Percentiles rank a stretch among this genome's conserved stretches.
Evolutionary conservation across 495 filamentous ascomycete species (phyloP).

Genomic region (Aspergillus biplanus): DNA sequence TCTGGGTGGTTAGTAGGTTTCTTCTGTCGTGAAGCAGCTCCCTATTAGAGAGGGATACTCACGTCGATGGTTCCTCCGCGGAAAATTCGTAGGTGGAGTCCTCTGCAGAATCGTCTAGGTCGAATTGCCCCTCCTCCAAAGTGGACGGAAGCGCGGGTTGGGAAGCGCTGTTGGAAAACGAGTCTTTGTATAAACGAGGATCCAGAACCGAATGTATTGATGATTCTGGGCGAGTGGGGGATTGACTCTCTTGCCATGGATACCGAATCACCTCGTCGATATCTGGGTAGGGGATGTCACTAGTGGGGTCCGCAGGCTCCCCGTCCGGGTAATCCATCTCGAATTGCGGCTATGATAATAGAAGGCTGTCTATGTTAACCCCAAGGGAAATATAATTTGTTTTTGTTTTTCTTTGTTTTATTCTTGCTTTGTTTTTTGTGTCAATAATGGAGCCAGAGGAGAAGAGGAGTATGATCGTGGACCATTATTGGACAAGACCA

Average conservation of each 20-base stretch:
- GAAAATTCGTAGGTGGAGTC: constrained; percentile 32
- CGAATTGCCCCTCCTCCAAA: constrained; percentile 18
- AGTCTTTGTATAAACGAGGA: constrained; percentile 43
- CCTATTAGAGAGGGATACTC: constrained; percentile 8
- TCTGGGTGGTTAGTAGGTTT: neutral
- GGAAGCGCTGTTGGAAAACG: constrained; percentile 20
- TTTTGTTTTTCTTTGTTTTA: constrained; percentile 7
- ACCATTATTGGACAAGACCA: constrained; percentile 18
- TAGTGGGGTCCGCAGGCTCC: constrained; percentile 19
- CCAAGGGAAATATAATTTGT: neutral
- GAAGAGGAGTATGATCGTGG: constrained; percentile 1
- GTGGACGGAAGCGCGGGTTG: constrained; percentile 22
- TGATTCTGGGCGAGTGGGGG: constrained; percentile 17
- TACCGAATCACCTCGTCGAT: constrained; percentile 43
- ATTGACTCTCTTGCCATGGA: constrained; percentile 38
- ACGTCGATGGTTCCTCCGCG: constrained; percentile 29
- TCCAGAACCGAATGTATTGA: constrained; percentile 40
- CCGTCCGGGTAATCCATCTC: constrained; percentile 32
- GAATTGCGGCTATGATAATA: neutral
- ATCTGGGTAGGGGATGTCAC: constrained; percentile 41
- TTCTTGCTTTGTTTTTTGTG: neutral
- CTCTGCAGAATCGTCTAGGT: constrained; percentile 26
- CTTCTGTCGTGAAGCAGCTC: neutral
- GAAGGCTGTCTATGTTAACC: too few species aligned
- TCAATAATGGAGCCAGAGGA: neutral